These are phyloP conservation scores for Stagonosporopsis cucurbitacearum DNA, from an alignment of 2,329 filamentous ascomycete species.

Conservation along the genomic window DNA sequence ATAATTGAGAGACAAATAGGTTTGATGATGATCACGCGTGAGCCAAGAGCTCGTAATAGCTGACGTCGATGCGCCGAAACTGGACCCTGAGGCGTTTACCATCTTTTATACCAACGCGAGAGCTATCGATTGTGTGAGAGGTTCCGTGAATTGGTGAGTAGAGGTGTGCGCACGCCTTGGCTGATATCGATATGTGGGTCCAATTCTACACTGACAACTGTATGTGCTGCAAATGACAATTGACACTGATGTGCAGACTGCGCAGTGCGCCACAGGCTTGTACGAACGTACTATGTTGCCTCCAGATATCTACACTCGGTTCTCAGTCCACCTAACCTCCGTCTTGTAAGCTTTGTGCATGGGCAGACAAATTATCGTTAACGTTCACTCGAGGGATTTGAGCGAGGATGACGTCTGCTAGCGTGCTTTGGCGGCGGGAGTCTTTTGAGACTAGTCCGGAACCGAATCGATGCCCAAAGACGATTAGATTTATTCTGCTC, in stretches of 20 bases:
- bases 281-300: not conserved
- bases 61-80: slow-evolving; percentile 9
- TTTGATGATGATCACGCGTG: not conserved
- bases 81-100: slow-evolving; percentile 2
- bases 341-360: not conserved
- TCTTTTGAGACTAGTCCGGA: not conserved
- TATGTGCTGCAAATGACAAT: not conserved
- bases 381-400: not conserved
- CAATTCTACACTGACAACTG: slow-evolving; percentile 1
- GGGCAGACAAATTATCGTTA: slow-evolving; percentile 2
- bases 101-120: slow-evolving; percentile 7
- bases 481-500: slow-evolving; percentile 3
- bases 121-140: not conserved
- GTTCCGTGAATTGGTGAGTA: not conserved
- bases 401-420: slow-evolving; percentile 7
- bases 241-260: not conserved
- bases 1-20: not conserved
- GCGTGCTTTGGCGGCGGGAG: slow-evolving; percentile 7
- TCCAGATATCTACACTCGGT: no score
- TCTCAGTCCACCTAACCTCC: not conserved
- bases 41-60: not conserved
- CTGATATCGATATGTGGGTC: slow-evolving; percentile 3
- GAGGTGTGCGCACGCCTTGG: slow-evolving; percentile 2
- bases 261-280: not conserved
- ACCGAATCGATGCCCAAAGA: not conserved